Evolutionary conservation across 208 protist species (phyloP).

Genomic region (Leishmania guyanensis): DNA sequence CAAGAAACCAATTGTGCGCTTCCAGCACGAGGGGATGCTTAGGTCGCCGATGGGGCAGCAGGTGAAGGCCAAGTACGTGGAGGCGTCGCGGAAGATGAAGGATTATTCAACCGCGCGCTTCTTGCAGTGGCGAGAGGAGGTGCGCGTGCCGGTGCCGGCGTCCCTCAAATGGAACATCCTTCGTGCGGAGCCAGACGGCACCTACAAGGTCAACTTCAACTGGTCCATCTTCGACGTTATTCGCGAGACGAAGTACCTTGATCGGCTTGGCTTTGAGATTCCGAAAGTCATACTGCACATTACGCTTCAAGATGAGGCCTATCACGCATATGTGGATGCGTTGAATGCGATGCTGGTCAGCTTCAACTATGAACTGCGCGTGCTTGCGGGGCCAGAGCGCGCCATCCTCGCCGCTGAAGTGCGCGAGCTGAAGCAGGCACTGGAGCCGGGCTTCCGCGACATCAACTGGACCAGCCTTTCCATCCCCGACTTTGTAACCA

Average conservation of each 20-base stretch:
- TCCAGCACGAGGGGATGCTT: slow-evolving; percentile 94
- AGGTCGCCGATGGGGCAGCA: slow-evolving; percentile 87
- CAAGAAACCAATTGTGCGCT: slow-evolving; percentile 96
- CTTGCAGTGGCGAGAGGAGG: slow-evolving; percentile 90
- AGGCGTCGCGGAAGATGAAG: slow-evolving; percentile 94
- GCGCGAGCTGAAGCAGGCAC: slow-evolving; percentile 82
- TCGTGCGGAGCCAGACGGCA: slow-evolving; percentile 55
- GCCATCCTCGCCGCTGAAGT: slow-evolving; percentile 92
- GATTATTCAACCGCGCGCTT: slow-evolving; percentile 93
- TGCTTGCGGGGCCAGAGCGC: slow-evolving; percentile 89
- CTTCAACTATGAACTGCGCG: slow-evolving; percentile 89
- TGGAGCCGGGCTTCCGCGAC: slow-evolving; percentile 94
- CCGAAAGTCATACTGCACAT: slow-evolving; percentile 97
- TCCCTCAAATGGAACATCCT: slow-evolving; percentile 94
- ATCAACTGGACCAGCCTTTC: slow-evolving; percentile 99
- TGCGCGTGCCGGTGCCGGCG: slow-evolving; percentile 80
- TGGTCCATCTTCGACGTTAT: slow-evolving; percentile 93
- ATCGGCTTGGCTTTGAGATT: slow-evolving; percentile 96
- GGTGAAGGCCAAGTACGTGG: slow-evolving; percentile 93
- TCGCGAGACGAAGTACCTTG: slow-evolving; percentile 97
- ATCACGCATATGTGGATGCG: slow-evolving; percentile 94
- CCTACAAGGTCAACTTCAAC: slow-evolving; percentile 96
- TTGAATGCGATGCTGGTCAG: slow-evolving; percentile 94
- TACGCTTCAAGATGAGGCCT: slow-evolving; percentile 98
- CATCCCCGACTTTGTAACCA: slow-evolving; percentile 95